Percentiles rank a stretch among this genome's conserved stretches.
Conservation (phyloP, 192 early-diverging fungal genomes). For the Physocladia obscura region DNA sequence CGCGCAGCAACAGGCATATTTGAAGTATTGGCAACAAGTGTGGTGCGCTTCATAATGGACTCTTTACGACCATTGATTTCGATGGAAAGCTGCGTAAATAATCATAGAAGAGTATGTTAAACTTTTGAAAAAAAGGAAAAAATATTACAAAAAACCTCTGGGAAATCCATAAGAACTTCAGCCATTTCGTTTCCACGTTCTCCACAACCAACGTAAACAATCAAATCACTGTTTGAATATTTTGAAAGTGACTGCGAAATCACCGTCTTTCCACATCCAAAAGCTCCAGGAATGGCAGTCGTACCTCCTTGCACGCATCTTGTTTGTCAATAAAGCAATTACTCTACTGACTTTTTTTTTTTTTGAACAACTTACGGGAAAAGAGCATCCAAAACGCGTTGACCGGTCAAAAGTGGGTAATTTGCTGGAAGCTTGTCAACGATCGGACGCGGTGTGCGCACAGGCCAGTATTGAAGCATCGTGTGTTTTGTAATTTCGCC, state of each 20-base stretch:
- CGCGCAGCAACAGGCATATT: slow-evolving; percentile 99
- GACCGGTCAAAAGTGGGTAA: slow-evolving; percentile 94
- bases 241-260: slow-evolving; percentile 99
- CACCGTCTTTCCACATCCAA: slow-evolving; percentile 99
- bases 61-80: slow-evolving; percentile 93
- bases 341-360: not conserved
- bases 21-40: slow-evolving; percentile 98
- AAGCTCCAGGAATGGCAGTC: slow-evolving; percentile 98
- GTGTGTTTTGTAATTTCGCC: slow-evolving; percentile 89
- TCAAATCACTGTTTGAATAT: slow-evolving; percentile 99
- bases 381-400: slow-evolving; percentile 96
- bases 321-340: not conserved
- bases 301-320: slow-evolving; percentile 98
- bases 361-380: slow-evolving; percentile 83
- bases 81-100: slow-evolving; percentile 70
- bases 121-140: not conserved
- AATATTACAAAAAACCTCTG: slow-evolving; percentile 51
- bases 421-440: slow-evolving; percentile 94
- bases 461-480: slow-evolving; percentile 98
- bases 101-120: not conserved
- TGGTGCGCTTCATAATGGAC: slow-evolving; percentile 99
- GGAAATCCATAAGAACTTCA: slow-evolving; percentile 99
- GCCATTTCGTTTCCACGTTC: slow-evolving; percentile 99
- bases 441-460: slow-evolving; percentile 91
- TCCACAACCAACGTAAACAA: slow-evolving; percentile 93